Percentiles rank a stretch among this genome's conserved stretches.
phyloP scores from a whole-genome alignment of 2,329 filamentous ascomycete genomes.

The Didymellaceae sp. region DNA sequence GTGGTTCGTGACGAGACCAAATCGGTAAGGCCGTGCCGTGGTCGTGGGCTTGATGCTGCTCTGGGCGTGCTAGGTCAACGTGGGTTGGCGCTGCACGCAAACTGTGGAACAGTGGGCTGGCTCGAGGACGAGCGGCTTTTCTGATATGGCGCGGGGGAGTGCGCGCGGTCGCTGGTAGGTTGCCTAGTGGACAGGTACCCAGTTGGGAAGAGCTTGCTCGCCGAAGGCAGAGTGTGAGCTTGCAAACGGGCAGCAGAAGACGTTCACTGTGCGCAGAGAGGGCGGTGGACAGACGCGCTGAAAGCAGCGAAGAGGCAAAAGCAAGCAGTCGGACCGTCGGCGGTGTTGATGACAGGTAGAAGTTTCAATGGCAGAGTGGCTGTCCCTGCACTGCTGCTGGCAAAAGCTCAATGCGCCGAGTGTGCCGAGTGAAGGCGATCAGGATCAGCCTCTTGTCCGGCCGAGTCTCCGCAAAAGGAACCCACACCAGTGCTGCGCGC shows the following conservation, averaged over 20 bases:
- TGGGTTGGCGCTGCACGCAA: constrained; percentile 35
- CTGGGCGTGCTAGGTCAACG: constrained; percentile 31
- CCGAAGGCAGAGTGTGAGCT: constrained; percentile 26
- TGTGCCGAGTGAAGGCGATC: constrained; percentile 41
- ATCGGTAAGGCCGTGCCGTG: constrained; percentile 47
- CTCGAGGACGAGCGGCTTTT: constrained; percentile 21
- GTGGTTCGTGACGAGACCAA: constrained; percentile 33
- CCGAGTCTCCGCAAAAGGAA: constrained; percentile 34
- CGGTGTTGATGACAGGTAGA: constrained; percentile 28
- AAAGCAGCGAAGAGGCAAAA: constrained; percentile 18
- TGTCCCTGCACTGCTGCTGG: constrained; percentile 33
- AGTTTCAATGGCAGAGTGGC: constrained; percentile 28
- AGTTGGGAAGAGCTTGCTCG: constrained; percentile 27
- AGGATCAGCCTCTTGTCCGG: constrained; percentile 44
- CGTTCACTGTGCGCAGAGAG: constrained; percentile 20
- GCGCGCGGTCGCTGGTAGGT: constrained; percentile 27
- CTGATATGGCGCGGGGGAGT: constrained; percentile 22
- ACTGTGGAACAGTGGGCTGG: constrained; percentile 29
- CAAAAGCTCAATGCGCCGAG: constrained; percentile 43
- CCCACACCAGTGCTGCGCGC: constrained; percentile 15
- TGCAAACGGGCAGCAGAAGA: constrained; percentile 26
- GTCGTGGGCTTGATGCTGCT: constrained; percentile 39
- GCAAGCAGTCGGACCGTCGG: constrained; percentile 43
- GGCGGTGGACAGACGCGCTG: constrained; percentile 5
- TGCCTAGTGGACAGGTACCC: constrained; percentile 19